Evolutionary conservation across 371 early-diverging fungal genomes (phyloP), one percentile per base, ranked within the genome.

Genomic region (Parasitella parasitica): DNA sequence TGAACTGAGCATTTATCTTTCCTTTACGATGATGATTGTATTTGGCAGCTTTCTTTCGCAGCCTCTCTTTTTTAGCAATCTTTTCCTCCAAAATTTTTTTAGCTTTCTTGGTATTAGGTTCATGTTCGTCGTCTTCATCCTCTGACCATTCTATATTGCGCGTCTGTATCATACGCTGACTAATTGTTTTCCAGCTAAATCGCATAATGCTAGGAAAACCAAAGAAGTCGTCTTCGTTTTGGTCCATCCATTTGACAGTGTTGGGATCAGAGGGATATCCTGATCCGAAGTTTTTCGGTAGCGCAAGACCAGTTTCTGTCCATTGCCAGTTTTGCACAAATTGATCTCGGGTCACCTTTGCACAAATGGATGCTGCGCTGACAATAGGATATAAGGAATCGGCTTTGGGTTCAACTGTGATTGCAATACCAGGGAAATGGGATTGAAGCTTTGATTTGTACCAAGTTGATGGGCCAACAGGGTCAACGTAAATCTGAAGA

Each of bases 241-340:
- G 72, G 30, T 86, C 80, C 34, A 99, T 75, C 99, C 99, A 99
- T 20, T 76, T 64, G 0, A 89, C 84, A 0, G 99, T 99, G 61
- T 90, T 89, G 3, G 98, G 98, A 80, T 99, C 99, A 34, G 92
- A 86, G 5, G 99, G 98, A 74, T 99, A 99, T 16, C 99, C 99
- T 0, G 96, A 96, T 4, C 99, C 99, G 77, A 94, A 95, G 3
- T 70, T 61, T 16, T 77, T 82, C 0, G 86, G 82, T 22, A 88
- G 36, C 2, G 70, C 72, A 20, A 82, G 68, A 38, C 61, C 82
- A 4, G 68, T 58, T 66, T 96, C 97, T 24, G 79, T 77, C 84
- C 94, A 97, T 27, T 71, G 58, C 97, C 97, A 97, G 51, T 89
- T 71, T 38, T 83, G 71, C 24, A 99, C 64, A 9, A 92, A 81